phyloP scores from a whole-genome alignment of 306 rosid species.

The Quercus glauca region DNA sequence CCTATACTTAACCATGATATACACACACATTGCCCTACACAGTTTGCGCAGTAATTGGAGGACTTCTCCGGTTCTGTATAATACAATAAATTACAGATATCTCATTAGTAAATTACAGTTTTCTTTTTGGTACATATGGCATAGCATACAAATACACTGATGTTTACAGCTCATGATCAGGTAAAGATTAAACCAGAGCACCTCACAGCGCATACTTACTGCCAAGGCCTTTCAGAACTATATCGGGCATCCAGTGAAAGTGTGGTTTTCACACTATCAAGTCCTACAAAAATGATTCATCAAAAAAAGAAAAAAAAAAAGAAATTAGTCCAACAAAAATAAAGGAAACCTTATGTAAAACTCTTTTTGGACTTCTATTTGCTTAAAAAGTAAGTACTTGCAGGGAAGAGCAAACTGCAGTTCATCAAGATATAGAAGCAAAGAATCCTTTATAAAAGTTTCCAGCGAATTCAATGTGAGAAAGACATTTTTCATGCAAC shows the following conservation, averaged over 20 bases:
- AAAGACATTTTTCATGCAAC: background rate
- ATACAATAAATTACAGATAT: background rate
- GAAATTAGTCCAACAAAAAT: background rate
- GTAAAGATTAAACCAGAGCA: background rate
- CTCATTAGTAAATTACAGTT: background rate
- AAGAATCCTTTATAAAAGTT: background rate
- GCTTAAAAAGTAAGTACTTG: background rate
- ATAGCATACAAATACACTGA: background rate
- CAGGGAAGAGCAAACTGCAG: background rate
- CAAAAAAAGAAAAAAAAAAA: too few relatives aligned
- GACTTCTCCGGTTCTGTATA: too few relatives aligned
- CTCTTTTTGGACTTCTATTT: too few relatives aligned
- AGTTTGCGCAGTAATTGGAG: too few relatives aligned
- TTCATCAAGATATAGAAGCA: background rate
- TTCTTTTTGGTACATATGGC: background rate
- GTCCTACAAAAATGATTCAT: slow-evolving; percentile 9
- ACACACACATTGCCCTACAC: too few relatives aligned
- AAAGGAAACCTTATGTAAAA: background rate
- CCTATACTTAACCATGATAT: too few relatives aligned
- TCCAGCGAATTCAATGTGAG: background rate
- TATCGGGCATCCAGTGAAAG: slow-evolving; percentile 17
- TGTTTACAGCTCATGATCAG: background rate
- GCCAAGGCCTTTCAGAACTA: slow-evolving; percentile 17
- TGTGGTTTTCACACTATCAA: background rate
- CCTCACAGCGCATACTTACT: background rate